Percentiles rank a stretch among this genome's conserved stretches.
These are phyloP conservation scores for Polyporus tsugae DNA, from an alignment of 1,284 basidiomycete genomes.

Conservation along the genomic window DNA sequence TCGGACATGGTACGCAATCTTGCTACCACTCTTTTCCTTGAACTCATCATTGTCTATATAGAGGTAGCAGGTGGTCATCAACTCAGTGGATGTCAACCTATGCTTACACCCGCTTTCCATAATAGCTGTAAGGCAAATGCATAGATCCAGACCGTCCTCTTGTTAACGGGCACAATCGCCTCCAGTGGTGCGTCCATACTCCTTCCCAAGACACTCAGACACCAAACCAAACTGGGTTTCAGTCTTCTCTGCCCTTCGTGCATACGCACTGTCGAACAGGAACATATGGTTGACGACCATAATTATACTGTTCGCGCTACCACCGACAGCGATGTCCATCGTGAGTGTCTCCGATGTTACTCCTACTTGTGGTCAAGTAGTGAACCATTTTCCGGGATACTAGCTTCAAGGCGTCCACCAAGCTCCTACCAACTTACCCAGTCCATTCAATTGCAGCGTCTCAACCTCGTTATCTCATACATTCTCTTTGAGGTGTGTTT, in stretches of 20 bases:
- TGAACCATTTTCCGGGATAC: neutral
- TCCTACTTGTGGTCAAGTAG: neutral
- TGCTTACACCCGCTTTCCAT: no score
- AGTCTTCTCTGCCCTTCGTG: neutral
- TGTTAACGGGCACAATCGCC: no score
- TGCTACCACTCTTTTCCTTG: no score
- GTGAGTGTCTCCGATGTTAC: neutral
- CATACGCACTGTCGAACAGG: neutral
- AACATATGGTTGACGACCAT: neutral
- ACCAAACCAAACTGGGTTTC: neutral
- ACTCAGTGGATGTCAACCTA: no score
- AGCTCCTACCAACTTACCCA: slow-evolving; percentile 1
- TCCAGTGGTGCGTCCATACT: no score
- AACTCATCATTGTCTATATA: no score
- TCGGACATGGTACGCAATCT: no score
- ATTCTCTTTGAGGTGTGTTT: neutral
- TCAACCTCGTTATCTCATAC: neutral
- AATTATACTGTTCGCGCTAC: neutral
- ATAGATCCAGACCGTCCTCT: no score
- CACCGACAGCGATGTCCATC: neutral
- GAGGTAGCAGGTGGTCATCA: no score
- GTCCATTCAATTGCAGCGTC: neutral
- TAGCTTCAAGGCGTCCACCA: neutral
- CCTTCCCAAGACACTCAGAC: neutral
- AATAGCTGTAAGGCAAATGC: no score